Conservation (phyloP, 1,284 basidiomycete genomes). For the Fomitopsis palustris region DNA sequence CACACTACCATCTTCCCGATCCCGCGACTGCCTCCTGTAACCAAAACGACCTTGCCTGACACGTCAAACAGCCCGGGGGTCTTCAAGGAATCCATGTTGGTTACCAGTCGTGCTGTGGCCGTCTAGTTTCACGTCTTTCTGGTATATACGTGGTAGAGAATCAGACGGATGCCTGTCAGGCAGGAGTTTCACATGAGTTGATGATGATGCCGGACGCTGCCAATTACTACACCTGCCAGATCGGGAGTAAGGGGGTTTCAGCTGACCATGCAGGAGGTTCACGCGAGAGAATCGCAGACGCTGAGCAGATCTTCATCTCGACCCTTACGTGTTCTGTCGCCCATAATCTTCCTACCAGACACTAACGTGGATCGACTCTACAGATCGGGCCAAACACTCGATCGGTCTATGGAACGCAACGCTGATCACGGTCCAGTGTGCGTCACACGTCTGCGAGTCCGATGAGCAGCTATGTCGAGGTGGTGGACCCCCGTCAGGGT, state of each 20-base stretch:
- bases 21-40: constrained; percentile 72
- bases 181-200: background rate
- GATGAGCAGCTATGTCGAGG: too few species aligned
- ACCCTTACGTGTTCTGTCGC: background rate
- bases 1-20: constrained; percentile 63
- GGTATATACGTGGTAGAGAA: background rate
- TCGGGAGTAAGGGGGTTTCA: background rate
- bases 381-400: background rate
- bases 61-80: constrained; percentile 51
- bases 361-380: background rate
- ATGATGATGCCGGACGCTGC: background rate
- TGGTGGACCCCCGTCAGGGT: too few species aligned
- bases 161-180: background rate
- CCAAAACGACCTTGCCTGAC: constrained; percentile 57
- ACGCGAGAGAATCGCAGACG: background rate
- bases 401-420: background rate
- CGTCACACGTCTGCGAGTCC: too few species aligned
- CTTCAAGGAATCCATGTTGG: constrained; percentile 38
- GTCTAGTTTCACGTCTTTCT: background rate
- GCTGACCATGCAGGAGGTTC: background rate
- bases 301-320: background rate
- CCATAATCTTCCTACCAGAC: background rate
- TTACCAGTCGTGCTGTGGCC: background rate
- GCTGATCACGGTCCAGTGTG: too few species aligned
- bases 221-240: background rate